Evolutionary conservation across 805 yeast genomes (phyloP).

Genomic region (Yamadazyma kitorensis): DNA sequence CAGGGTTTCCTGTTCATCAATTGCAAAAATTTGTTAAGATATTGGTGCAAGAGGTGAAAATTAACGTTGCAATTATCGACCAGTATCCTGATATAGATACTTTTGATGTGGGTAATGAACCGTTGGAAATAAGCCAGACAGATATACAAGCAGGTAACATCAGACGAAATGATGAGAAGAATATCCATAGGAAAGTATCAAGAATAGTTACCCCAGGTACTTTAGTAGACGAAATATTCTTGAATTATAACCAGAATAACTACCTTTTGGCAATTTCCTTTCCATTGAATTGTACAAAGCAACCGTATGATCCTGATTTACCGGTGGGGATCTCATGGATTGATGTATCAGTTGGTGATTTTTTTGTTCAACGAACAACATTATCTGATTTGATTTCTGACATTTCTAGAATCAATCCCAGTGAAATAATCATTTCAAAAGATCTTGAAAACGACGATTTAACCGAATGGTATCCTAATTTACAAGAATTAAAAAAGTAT

Average conservation of each 20-base stretch:
- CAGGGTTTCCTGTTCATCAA: conserved; percentile 83
- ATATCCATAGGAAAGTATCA: conserved; percentile 65
- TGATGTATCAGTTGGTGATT: conserved; percentile 81
- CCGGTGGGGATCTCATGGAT: conserved; percentile 81
- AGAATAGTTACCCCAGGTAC: conserved; percentile 93
- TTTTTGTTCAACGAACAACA: conserved; percentile 64
- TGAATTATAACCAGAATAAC: conserved; percentile 71
- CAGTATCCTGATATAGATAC: conserved; percentile 51
- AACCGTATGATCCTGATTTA: conserved; percentile 37
- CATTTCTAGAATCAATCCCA: conserved; percentile 73
- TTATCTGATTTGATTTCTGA: conserved; percentile 64
- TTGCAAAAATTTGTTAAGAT: conserved; percentile 70
- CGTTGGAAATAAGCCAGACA: too few relatives aligned
- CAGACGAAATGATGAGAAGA: conserved; percentile 17
- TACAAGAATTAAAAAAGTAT: conserved; percentile 58
- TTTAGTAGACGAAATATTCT: conserved; percentile 77
- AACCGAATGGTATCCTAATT: conserved; percentile 50
- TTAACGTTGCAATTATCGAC: conserved; percentile 80
- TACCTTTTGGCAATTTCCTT: conserved; percentile 64
- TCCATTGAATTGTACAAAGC: conserved; percentile 44
- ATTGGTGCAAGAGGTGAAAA: conserved; percentile 65
- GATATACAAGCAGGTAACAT: too few relatives aligned
- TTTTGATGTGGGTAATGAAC: too few relatives aligned
- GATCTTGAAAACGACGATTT: conserved; percentile 38
- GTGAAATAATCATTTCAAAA: conserved; percentile 66